Base-by-base conservation (phyloP, 2,329 filamentous ascomycete species). In the Phyllosticta citribraziliensis region DNA sequence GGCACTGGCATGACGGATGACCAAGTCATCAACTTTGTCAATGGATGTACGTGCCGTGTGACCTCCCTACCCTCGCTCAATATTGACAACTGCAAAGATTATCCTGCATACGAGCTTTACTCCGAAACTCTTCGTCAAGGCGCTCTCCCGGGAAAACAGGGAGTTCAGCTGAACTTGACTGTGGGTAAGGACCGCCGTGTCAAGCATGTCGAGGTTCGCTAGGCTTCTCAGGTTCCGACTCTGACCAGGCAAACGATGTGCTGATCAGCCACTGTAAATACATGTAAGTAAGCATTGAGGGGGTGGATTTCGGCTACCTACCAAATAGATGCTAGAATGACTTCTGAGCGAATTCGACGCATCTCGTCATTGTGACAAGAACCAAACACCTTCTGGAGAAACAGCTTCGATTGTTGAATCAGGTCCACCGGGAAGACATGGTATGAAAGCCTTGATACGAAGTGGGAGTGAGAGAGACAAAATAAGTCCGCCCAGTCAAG, bases 1-100 rank as follows among this genome's bases (percentile, higher is more conserved):
- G 90, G 88, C 1, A 81, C 80, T 0, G 91, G 90, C 30, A 96
- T 96, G 92, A 88, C 84, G 1, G 86, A 89, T 66, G 87, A 90
- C 61, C 83, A 93, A 71, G 89, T 96, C 52, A 79, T 84, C 61
- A 78, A 81, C 55, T 96, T 96, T 72, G 88, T 89, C 17, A 82
- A 87, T 70, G 84, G 84, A 1, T 65, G 63, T 65, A 59, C 60
- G 62, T 64, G 33, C 9, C 52, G 52, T 53, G 52, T 17, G 12
- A 53, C 20, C 52, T 27, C 14, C 40, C 40, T 14, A 47, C n/a
- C 40, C 17, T 47, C 40, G 2, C 4, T 2, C 40, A 47, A 19
- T 47, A 6, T n/a, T 47, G 17, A 47, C 14, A 12, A 2, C 52
- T 11, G 52, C 40, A 24, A 53, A 65, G 62, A 63, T 30, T 80